Evolutionary conservation across 257 asterid genomes (phyloP), one percentile per base, ranked within the genome.

Genomic region (Solanum corneliomulleri): DNA sequence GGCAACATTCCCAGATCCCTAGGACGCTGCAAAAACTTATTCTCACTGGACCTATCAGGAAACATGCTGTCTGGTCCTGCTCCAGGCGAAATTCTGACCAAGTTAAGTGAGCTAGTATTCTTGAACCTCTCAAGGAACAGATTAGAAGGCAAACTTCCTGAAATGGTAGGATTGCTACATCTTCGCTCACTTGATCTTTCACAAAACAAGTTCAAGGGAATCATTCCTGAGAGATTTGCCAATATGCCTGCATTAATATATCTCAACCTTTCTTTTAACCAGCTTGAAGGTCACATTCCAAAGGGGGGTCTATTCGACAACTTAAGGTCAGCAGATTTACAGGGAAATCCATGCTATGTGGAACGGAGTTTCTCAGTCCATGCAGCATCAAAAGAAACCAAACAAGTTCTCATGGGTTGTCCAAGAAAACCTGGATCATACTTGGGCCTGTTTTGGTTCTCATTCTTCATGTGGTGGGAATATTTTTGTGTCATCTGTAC

Each of bases 251-350:
- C 90, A 85, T 91, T 94, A 91, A 92, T 87, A 87, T 56, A 87
- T 78, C 95, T 96, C 90, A 91, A 96, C 87, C 95, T 95, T 86
- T 94, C 99, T 45, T 93, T 89, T 92, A 96, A 96, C 87, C 83
- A 80, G 84, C 97, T 96, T 18, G 92, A 93, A 84, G 98, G 99
- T 20, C 93, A 7, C 68, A 91, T 95, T 86, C 98, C 97, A 7
- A 88, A 88, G 60, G 80, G 64, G 16, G 96, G 98, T 39, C 47
- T 92, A 47, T 93, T 96, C 87, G 23, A 56, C 68, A 88, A 88
- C 47, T 77, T 88, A 45, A 86, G 47, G 69, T 69, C 87, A 27
- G 41, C 85, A 8, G 85, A 87, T 90, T 84, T 96, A 52, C 86
- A 82, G 58, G 98, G 98, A 25, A 96, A 96, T 88, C 88, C 91